Evolutionary conservation across 352 stramenopile genomes (phyloP).

Genomic region (Phytopythium kandeliae): DNA sequence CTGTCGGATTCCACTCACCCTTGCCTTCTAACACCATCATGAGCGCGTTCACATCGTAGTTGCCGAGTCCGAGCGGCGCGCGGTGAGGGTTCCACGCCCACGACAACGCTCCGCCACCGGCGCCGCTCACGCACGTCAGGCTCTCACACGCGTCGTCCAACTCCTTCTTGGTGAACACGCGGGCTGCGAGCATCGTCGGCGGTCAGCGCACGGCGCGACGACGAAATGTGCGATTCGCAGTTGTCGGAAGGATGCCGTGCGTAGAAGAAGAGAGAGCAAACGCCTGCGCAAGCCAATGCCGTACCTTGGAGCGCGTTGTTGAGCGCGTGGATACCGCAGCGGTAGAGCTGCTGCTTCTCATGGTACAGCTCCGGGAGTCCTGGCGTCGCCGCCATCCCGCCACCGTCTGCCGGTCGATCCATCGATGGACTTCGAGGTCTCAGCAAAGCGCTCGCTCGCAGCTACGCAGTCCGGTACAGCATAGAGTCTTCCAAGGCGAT

Average conservation of each 20-base stretch:
- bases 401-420: too few species aligned
- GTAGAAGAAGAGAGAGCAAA: background rate
- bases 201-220: too few species aligned
- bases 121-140: slow-evolving; percentile 16
- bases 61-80: slow-evolving; percentile 58
- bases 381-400: too few species aligned
- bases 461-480: too few species aligned
- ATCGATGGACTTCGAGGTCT: too few species aligned
- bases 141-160: slow-evolving; percentile 45
- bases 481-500: too few species aligned
- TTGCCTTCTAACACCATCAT: slow-evolving; percentile 51
- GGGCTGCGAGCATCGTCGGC: slow-evolving; percentile 19
- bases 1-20: slow-evolving; percentile 29
- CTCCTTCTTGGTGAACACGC: slow-evolving; percentile 36
- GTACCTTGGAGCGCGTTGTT: slow-evolving; percentile 78
- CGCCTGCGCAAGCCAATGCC: background rate
- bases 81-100: slow-evolving; percentile 63
- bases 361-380: slow-evolving; percentile 67
- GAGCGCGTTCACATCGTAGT: slow-evolving; percentile 80
- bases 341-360: slow-evolving; percentile 64
- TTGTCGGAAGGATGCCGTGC: too few species aligned
- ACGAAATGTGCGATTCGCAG: too few species aligned
- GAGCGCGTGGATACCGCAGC: slow-evolving; percentile 74
- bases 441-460: too few species aligned
- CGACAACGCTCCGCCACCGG: slow-evolving; percentile 8